Percentiles rank a stretch among this genome's conserved stretches.
Evolutionary conservation across 108 stramenopile genomes (phyloP).

Genomic region (Skeletonema potamos): DNA sequence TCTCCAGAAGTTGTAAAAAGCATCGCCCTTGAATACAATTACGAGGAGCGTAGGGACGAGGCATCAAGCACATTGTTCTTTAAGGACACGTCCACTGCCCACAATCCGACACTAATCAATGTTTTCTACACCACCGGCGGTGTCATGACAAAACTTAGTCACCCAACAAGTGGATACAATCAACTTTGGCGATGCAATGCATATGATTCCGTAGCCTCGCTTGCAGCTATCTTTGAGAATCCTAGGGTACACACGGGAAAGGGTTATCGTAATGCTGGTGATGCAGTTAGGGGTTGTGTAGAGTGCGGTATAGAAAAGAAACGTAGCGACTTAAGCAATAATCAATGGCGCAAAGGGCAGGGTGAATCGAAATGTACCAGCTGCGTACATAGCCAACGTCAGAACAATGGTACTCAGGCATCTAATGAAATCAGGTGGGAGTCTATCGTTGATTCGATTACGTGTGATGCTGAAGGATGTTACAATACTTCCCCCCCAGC

Average conservation of each 20-base stretch:
- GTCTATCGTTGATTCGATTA: slow-evolving; percentile 7
- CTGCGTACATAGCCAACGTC: neutral
- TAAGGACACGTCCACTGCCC: neutral
- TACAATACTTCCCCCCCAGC: neutral
- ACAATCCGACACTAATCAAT: slow-evolving; percentile 9
- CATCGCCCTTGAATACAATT: neutral
- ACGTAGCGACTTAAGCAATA: slow-evolving; percentile 4
- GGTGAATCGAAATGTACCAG: neutral
- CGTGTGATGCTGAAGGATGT: slow-evolving; percentile 15
- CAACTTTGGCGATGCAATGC: slow-evolving; percentile 21
- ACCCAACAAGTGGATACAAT: slow-evolving; percentile 17
- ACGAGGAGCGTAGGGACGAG: slow-evolving; percentile 15
- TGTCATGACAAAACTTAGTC: slow-evolving; percentile 25
- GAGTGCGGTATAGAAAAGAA: neutral
- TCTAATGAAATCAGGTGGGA: neutral
- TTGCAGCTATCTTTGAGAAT: slow-evolving; percentile 21
- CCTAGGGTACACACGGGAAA: slow-evolving; percentile 17
- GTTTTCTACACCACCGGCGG: slow-evolving; percentile 25
- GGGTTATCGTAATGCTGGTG: slow-evolving; percentile 7
- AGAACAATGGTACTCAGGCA: neutral
- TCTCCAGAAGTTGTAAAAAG: slow-evolving; percentile 2
- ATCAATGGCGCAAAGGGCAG: slow-evolving; percentile 13
- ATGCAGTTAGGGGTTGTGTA: slow-evolving; percentile 1
- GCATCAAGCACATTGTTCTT: slow-evolving; percentile 19
- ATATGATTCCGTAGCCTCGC: slow-evolving; percentile 7